Conservation (phyloP, 2,329 filamentous ascomycete genomes). For the Ceratocystis alfenasii region DNA sequence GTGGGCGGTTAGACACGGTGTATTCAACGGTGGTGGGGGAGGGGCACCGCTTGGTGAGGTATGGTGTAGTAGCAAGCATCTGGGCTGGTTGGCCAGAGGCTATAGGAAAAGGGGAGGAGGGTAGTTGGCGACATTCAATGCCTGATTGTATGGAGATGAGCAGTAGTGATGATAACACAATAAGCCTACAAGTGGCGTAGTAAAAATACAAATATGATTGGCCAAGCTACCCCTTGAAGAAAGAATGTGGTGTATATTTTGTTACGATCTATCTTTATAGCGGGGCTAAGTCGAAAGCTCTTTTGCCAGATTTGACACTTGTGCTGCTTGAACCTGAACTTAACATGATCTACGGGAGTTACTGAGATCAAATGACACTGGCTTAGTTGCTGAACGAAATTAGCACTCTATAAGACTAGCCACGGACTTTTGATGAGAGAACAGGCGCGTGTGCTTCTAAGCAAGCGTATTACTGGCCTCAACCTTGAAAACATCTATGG, state of each 20-base stretch:
- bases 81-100: constrained; percentile 21
- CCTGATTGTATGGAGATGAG: neutral
- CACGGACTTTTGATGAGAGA: no score
- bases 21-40: constrained; percentile 87
- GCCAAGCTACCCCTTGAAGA: neutral
- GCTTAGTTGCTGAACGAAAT: no score
- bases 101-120: neutral
- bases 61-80: constrained; percentile 52
- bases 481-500: no score
- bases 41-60: constrained; percentile 52
- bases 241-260: neutral
- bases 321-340: no score
- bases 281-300: neutral
- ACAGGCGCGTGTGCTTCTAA: no score
- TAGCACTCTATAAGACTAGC: no score
- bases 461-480: no score
- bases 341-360: no score
- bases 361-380: no score
- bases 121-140: neutral
- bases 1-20: constrained; percentile 71
- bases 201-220: neutral
- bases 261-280: neutral
- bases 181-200: neutral
- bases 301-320: no score
- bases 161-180: neutral